phyloP scores from a whole-genome alignment of 2,329 filamentous ascomycete genomes.

The Macrophomina pseudophaseolina region DNA sequence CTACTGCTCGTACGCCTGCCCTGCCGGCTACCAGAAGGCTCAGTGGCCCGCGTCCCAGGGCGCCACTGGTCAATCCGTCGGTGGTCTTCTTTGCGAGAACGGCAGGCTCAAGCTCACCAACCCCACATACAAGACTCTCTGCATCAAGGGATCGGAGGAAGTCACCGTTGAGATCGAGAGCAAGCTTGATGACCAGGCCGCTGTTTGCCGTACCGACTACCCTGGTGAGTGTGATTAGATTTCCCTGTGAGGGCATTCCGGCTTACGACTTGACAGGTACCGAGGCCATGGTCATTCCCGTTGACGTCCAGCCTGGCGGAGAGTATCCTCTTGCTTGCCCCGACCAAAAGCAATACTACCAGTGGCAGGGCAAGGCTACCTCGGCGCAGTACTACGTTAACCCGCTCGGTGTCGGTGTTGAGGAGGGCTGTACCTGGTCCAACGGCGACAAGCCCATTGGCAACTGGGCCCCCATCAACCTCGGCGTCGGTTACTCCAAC shows the following conservation, averaged over 20 bases:
- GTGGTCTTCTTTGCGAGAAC: constrained; percentile 81
- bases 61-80: constrained; percentile 78
- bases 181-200: constrained; percentile 66
- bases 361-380: constrained; percentile 74
- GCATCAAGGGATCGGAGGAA: constrained; percentile 71
- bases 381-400: constrained; percentile 98
- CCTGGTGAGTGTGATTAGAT: constrained; percentile 64
- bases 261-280: constrained; percentile 54
- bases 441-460: constrained; percentile 64
- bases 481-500: constrained; percentile 74
- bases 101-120: constrained; percentile 82
- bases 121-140: constrained; percentile 68
- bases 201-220: constrained; percentile 94
- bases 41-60: constrained; percentile 88
- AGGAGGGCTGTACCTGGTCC: constrained; percentile 79
- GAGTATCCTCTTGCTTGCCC: constrained; percentile 75
- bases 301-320: constrained; percentile 65
- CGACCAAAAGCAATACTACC: constrained; percentile 72
- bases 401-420: constrained; percentile 69
- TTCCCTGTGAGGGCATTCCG: neutral
- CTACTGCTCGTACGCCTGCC: constrained; percentile 94
- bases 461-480: constrained; percentile 87
- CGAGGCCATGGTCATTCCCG: constrained; percentile 84
- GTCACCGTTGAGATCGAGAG: constrained; percentile 73
- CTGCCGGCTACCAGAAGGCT: constrained; percentile 87